Evolutionary conservation across 176 grass and related monocot genomes (phyloP), one percentile per base, ranked within the genome.

Genomic region (Saccharum spontaneum): DNA sequence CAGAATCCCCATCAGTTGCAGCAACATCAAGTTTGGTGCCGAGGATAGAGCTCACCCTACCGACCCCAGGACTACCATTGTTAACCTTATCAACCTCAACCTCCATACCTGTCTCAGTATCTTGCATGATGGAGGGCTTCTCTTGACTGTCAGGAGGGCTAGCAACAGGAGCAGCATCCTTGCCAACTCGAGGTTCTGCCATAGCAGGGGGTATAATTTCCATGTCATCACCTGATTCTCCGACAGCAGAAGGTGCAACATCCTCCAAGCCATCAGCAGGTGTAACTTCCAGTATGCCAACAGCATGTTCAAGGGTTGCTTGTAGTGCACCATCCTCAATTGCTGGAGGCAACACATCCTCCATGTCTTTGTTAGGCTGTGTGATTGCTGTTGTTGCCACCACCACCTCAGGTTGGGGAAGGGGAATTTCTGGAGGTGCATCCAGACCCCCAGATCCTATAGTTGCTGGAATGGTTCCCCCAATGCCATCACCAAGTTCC

Each of bases 1-100:
- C 88, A 91, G 90, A 78, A 87, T 88, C 86, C 73, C 90, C 69
- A 89, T 57, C 87, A 77, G 87, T 82, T 82, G 73, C 49, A 79
- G 80, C 65, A 61, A 89, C 84, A 76, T 86, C 90, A 79, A 85
- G 57, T 87, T 74, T 72, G 4, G 78, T 76, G 82, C 69, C 43
- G 43, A 87, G 36, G 49, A 61, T 73, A 71, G 85, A 63, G 28
- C 76, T 73, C 49, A 84, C 82, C 66, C 71, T 72, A 61, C 38
- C 72, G 44, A 59, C 83, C 48, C 34, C 81, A 68, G 75, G 48
- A 73, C 79, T 74, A 54, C 65, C 81, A 82, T 80, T 45, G 36
- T 14, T 83, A 78, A 26, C 54, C 54, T 43, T 44, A 49, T 57
- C 80, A 18, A 71, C 43, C 39, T 86, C 78, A 82, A 72, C 87